phyloP scores from a whole-genome alignment of 495 filamentous ascomycete species.

The Tuber aestivum region DNA sequence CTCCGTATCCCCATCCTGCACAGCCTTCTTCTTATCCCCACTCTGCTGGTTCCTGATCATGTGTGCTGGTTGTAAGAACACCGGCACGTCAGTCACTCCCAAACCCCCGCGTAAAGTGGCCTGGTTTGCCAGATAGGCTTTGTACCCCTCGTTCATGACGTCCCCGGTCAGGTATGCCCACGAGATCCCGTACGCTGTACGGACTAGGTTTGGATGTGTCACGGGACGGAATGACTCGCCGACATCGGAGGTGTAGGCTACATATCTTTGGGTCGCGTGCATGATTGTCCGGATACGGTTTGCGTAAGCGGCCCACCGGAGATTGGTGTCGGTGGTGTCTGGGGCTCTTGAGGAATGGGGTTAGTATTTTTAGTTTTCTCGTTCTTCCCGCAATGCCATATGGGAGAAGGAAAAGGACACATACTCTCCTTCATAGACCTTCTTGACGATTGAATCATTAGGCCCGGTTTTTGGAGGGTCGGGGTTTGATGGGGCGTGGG shows the following conservation, averaged over 20 bases:
- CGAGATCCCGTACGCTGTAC: constrained; percentile 78
- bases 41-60: constrained; percentile 21
- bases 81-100: constrained; percentile 13
- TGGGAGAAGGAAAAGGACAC: constrained; percentile 44
- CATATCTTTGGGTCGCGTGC: constrained; percentile 85
- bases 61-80: constrained; percentile 11
- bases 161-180: constrained; percentile 91
- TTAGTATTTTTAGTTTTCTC: constrained; percentile 15
- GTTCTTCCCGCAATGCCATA: constrained; percentile 1
- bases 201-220: constrained; percentile 75
- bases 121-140: constrained; percentile 61
- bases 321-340: constrained; percentile 73
- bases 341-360: constrained; percentile 52
- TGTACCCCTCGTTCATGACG: constrained; percentile 90
- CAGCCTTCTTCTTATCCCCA: constrained; percentile 8
- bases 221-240: constrained; percentile 94
- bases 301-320: constrained; percentile 91
- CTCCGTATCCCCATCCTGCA: not conserved
- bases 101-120: constrained; percentile 24
- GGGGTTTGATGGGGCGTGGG: constrained; percentile 39
- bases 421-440: constrained; percentile 76
- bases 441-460: constrained; percentile 62
- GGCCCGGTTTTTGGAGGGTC: constrained; percentile 64
- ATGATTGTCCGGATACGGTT: constrained; percentile 81
- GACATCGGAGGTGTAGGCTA: constrained; percentile 95